A percentile compares a stretch with the other conserved stretches of the same genome.
Conservation (phyloP, 2,329 filamentous ascomycete genomes). For the Elsinoe australis region DNA sequence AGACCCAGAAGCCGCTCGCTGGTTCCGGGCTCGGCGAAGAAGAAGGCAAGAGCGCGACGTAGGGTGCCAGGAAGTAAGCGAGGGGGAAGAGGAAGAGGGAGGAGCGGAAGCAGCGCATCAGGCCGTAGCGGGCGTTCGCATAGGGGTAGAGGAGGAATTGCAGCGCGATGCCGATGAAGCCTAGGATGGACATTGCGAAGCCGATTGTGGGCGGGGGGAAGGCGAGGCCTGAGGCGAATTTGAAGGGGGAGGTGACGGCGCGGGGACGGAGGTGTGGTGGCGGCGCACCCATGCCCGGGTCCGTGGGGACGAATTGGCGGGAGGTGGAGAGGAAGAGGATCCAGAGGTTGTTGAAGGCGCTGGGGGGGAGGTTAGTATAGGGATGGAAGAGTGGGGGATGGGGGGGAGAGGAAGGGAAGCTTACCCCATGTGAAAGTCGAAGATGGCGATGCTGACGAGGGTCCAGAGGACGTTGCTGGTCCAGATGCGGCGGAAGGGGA, state of each 20-base stretch:
- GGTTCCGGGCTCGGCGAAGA: constrained; percentile 41
- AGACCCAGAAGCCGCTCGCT: constrained; percentile 50
- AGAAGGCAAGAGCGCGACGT: constrained; percentile 60
- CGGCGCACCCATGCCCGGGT: constrained; percentile 34
- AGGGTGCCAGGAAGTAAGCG: constrained; percentile 62
- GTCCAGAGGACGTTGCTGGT: constrained; percentile 49
- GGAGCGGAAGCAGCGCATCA: constrained; percentile 58
- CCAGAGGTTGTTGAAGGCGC: constrained; percentile 68
- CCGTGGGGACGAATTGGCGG: constrained; percentile 40
- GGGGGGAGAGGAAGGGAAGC: not conserved
- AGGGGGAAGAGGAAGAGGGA: constrained; percentile 64
- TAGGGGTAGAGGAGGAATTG: constrained; percentile 65
- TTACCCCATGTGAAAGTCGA: constrained; percentile 59
- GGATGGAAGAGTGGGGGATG: not conserved
- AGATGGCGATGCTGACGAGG: constrained; percentile 57
- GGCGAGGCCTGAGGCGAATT: constrained; percentile 67
- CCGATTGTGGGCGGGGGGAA: constrained; percentile 64
- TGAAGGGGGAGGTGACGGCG: constrained; percentile 40
- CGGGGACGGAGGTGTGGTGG: constrained; percentile 21
- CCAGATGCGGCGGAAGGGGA: constrained; percentile 46
- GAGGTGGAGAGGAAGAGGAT: constrained; percentile 71
- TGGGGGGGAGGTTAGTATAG: constrained; percentile 10
- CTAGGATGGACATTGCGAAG: constrained; percentile 69
- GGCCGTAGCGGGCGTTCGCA: constrained; percentile 59
- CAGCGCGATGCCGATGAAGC: constrained; percentile 64